Evolutionary conservation across 2,329 filamentous ascomycete genomes (phyloP).

Genomic region (Huntiella omanensis): DNA sequence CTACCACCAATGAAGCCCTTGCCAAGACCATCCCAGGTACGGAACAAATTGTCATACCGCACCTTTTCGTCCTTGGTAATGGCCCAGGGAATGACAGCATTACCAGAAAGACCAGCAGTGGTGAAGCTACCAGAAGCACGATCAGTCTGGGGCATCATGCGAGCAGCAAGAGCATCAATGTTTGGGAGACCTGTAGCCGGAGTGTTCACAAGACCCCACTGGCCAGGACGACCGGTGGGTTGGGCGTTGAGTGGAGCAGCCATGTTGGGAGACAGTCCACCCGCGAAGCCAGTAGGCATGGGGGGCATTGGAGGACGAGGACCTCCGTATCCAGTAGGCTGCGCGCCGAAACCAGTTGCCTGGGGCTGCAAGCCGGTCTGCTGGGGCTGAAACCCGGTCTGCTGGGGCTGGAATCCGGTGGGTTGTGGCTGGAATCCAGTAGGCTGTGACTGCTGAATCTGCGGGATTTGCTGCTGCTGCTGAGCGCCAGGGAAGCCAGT

Average conservation of each 20-base stretch:
- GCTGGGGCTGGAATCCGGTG: slow-evolving; percentile 25
- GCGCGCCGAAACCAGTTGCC: slow-evolving; percentile 50
- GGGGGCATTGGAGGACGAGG: slow-evolving; percentile 78
- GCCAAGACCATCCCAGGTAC: slow-evolving; percentile 84
- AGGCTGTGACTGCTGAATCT: slow-evolving; percentile 31
- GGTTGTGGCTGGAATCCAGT: slow-evolving; percentile 10
- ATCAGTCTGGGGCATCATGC: slow-evolving; percentile 94
- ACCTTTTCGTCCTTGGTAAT: slow-evolving; percentile 98
- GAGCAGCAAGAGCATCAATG: slow-evolving; percentile 76
- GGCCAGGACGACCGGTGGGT: slow-evolving; percentile 77
- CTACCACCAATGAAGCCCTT: slow-evolving; percentile 86
- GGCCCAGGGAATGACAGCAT: slow-evolving; percentile 92
- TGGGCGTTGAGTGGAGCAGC: slow-evolving; percentile 63
- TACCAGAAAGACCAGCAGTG: slow-evolving; percentile 72
- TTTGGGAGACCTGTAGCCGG: slow-evolving; percentile 79
- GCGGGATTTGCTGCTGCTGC: slow-evolving; percentile 21
- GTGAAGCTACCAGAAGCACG: slow-evolving; percentile 70
- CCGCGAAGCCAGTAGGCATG: slow-evolving; percentile 48
- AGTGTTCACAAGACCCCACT: slow-evolving; percentile 97
- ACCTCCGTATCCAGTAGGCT: slow-evolving; percentile 63
- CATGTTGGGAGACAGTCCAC: slow-evolving; percentile 41
- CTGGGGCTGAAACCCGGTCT: slow-evolving; percentile 43
- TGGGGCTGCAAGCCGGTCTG: slow-evolving; percentile 32
- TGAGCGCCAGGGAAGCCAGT: slow-evolving; percentile 39
- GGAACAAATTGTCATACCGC: slow-evolving; percentile 86